Conservation (phyloP, 208 protist species). For the Wallacemonas sp. region DNA sequence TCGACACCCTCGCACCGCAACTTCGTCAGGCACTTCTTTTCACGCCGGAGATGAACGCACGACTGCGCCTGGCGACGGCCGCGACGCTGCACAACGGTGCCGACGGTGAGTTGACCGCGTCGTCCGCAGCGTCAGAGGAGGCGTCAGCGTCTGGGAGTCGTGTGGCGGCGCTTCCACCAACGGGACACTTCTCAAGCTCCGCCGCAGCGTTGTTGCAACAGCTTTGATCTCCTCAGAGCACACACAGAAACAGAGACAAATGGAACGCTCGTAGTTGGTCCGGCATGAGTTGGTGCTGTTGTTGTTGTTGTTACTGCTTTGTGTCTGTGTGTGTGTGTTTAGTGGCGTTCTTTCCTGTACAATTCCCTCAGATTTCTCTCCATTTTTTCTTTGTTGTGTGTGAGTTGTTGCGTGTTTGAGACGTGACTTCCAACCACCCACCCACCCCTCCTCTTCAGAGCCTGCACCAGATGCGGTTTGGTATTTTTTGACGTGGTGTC, state of each 20-base stretch:
- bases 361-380: not conserved
- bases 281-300: not conserved
- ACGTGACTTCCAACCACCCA: too few relatives aligned
- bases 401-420: too few relatives aligned
- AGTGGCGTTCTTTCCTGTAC: not conserved
- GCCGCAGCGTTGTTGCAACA: not conserved
- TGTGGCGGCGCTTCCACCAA: not conserved
- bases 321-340: not conserved
- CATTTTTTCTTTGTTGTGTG: not conserved
- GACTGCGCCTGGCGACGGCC: constrained; percentile 30
- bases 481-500: too few relatives aligned
- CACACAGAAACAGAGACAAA: too few relatives aligned
- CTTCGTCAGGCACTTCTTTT: constrained; percentile 51
- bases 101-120: too few relatives aligned
- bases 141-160: too few relatives aligned
- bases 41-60: constrained; percentile 30
- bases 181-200: constrained; percentile 5
- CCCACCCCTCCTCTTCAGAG: too few relatives aligned
- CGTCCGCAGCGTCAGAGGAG: not conserved
- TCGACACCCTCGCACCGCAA: constrained; percentile 31
- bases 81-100: constrained; percentile 17
- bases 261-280: too few relatives aligned
- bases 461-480: too few relatives aligned
- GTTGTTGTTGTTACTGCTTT: not conserved
- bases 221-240: too few relatives aligned